Conservation (phyloP, 2,329 filamentous ascomycete genomes). For the Xylaria sp. region DNA sequence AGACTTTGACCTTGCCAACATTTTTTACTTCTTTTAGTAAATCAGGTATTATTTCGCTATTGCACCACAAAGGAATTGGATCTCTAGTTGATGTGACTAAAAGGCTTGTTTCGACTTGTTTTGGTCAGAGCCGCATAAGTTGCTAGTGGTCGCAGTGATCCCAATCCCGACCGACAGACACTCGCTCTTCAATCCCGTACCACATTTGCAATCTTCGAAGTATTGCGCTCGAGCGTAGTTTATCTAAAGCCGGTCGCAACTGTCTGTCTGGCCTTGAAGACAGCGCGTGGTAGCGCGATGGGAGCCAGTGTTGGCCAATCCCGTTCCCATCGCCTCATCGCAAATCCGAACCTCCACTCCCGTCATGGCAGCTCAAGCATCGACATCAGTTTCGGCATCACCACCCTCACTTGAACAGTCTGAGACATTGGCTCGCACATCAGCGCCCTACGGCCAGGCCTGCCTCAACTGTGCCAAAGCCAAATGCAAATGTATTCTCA, state of each 20-base stretch:
- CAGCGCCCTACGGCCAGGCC: constrained; percentile 54
- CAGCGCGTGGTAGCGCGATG: constrained; percentile 3
- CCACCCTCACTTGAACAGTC: constrained; percentile 5
- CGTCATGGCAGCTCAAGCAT: constrained; percentile 29
- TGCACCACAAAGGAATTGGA: background rate
- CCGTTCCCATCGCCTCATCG: constrained; percentile 22
- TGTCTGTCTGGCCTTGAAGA: background rate
- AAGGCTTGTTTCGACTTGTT: background rate
- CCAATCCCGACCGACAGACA: constrained; percentile 17
- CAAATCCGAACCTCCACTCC: constrained; percentile 22
- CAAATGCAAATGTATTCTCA: constrained; percentile 57
- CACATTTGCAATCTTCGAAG: background rate
- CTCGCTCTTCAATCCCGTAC: constrained; percentile 12
- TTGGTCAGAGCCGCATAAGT: background rate
- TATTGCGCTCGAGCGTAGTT: background rate
- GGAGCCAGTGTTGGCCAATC: constrained; percentile 25
- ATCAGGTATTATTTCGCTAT: background rate
- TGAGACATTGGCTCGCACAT: constrained; percentile 35
- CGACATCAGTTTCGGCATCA: constrained; percentile 15
- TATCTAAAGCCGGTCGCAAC: background rate
- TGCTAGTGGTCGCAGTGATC: constrained; percentile 2
- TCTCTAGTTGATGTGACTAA: background rate
- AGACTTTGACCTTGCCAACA: background rate
- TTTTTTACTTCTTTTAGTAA: background rate
- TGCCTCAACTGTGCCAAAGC: constrained; percentile 56